A percentile compares a stretch with the other conserved stretches of the same genome.
Evolutionary conservation across 2,329 filamentous ascomycete genomes (phyloP).

Genomic region (Fusarium dlaminii): DNA sequence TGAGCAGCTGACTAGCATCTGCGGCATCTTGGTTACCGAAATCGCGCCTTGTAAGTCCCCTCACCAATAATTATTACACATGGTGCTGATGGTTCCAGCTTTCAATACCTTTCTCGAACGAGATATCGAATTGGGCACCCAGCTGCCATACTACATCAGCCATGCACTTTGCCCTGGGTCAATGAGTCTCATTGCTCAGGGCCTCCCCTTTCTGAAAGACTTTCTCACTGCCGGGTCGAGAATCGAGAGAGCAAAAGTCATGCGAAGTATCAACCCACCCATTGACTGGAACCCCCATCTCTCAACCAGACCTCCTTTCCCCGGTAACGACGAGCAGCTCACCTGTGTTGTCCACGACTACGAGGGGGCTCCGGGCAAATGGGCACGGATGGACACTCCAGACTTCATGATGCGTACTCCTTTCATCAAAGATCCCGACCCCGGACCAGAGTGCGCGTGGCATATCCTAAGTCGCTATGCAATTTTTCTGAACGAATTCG

Average conservation of each 20-base stretch:
- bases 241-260: neutral
- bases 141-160: neutral
- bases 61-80: neutral
- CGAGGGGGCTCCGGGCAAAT: neutral
- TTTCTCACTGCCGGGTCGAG: neutral
- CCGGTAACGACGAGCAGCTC: neutral
- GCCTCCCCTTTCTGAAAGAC: neutral
- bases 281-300: neutral
- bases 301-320: neutral
- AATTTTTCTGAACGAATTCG: neutral
- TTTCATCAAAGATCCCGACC: constrained; percentile 11
- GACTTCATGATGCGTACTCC: constrained; percentile 5
- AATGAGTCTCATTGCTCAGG: neutral
- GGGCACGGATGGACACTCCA: neutral
- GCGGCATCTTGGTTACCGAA: neutral
- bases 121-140: constrained; percentile 1
- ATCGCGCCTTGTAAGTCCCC: neutral
- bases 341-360: neutral
- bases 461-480: neutral
- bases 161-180: neutral
- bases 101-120: constrained; percentile 15
- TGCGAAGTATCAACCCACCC: neutral
- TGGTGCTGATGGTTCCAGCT: neutral
- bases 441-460: constrained; percentile 2
- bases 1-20: constrained; percentile 3